These are phyloP conservation scores for Cladosporium sp. DNA, from an alignment of 2,329 filamentous ascomycete species.

Conservation along the genomic window DNA sequence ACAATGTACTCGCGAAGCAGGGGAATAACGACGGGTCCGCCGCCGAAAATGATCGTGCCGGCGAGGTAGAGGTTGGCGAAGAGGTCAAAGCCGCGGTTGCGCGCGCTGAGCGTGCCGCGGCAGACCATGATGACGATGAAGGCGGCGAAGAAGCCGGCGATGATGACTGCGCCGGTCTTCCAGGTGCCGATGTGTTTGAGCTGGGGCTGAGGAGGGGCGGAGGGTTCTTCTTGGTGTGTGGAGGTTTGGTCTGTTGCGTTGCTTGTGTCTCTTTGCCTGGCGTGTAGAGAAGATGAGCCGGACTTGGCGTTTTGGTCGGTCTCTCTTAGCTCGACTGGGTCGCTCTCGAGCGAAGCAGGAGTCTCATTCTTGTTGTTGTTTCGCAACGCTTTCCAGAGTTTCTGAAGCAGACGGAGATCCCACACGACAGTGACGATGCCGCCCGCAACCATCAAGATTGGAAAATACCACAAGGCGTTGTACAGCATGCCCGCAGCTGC, in stretches of 20 bases:
- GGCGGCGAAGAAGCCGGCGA: conserved; percentile 43
- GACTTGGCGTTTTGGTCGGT: not conserved
- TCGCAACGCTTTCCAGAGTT: not conserved
- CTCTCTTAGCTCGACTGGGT: not conserved
- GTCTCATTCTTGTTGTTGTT: not conserved
- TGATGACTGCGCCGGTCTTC: conserved; percentile 33
- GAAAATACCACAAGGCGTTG: conserved; percentile 70
- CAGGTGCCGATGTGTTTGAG: not conserved
- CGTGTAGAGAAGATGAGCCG: not conserved
- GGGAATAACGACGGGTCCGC: conserved; percentile 41
- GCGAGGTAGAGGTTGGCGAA: conserved; percentile 70
- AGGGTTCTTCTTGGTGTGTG: not conserved
- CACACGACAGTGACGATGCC: conserved; percentile 50
- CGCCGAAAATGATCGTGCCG: conserved; percentile 52
- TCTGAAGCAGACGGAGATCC: conserved; percentile 36
- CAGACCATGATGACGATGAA: conserved; percentile 54
- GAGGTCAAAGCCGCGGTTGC: conserved; percentile 50
- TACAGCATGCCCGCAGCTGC: conserved; percentile 62
- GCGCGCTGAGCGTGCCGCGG: conserved; percentile 33
- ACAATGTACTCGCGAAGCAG: conserved; percentile 48
- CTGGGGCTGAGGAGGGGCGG: not conserved
- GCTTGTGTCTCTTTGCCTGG: not conserved
- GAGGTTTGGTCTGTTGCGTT: not conserved
- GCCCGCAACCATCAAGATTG: conserved; percentile 52
- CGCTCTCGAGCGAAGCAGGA: not conserved